Base-by-base conservation (phyloP, 2,329 filamentous ascomycete genomes). In the Dichotomopilus funicola region DNA sequence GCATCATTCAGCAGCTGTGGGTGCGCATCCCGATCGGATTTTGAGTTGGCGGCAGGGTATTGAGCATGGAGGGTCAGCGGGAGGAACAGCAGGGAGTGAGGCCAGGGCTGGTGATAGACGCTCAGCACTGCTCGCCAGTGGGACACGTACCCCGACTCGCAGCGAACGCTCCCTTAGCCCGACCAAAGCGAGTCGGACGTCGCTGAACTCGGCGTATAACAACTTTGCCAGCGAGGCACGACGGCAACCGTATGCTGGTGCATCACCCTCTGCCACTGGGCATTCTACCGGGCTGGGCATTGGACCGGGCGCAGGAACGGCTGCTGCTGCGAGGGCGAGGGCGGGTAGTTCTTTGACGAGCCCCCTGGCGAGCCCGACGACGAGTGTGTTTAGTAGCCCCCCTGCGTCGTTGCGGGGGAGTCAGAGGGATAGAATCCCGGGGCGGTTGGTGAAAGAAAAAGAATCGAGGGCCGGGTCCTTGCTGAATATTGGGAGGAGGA, bases 11-110 rank as follows among this genome's bases (percentile, higher is more conserved):
- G 73, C 66, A 10, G 71, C 65, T 1, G 40, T 51, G 5, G 54
- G 51, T 4, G 47, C 41, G 8, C 62, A 58, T 53, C 76, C 86
- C 1, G 92, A 97, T 60, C 82, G 89, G 12, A 96, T 96, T 61
- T 79, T 95, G 61, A 88, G 83, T 49, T 99, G 92, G 92, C 83
- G 91, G 3, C 89, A 95, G 54, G 78, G 78, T 19, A 74, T 84
- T 10, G 78, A 81, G 46, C 40, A 42, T 13, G 40, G 40, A 11
- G 37, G 19, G 19, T 27, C 19, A 27, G 19, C 19, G 19, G 19
- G 19, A 27, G 19, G 19, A 27, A 3, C 2, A 27, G 19, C 3
- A 3, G 19, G 19, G 3, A 27, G 19, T 27, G 19, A 27, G 19
- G 19, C 2, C 2, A 34, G 63, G 10, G 63, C 72, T 13, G 71